These are phyloP conservation scores for Apiospora kogelbergensis DNA, from an alignment of 2,329 filamentous ascomycete species.

Conservation along the genomic window DNA sequence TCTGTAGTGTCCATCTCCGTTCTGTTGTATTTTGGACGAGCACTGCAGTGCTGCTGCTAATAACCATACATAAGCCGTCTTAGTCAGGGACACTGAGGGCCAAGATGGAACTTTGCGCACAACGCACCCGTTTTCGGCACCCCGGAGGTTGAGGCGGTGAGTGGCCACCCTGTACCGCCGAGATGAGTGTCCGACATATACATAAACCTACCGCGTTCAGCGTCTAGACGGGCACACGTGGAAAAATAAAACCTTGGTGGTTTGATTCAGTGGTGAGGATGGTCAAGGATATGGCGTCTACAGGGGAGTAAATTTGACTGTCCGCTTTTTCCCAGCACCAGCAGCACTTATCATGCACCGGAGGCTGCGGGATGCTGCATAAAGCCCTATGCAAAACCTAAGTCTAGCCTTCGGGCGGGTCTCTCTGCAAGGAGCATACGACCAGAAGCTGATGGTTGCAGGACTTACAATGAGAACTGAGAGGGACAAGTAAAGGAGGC, in stretches of 20 bases:
- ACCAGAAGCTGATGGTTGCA: neutral
- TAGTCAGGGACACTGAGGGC: neutral
- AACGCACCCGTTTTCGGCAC: neutral
- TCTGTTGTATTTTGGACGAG: neutral
- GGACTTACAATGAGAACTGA: neutral
- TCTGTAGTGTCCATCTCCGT: neutral
- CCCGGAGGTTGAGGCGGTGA: conserved; percentile 5
- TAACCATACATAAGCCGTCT: neutral
- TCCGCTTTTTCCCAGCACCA: no score
- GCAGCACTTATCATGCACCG: neutral
- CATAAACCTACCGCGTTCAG: no score
- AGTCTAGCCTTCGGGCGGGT: neutral
- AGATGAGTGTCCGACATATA: neutral
- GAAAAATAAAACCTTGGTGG: neutral
- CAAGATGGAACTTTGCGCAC: conserved; percentile 1
- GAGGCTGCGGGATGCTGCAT: neutral
- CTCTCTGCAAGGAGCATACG: neutral
- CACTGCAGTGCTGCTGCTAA: neutral
- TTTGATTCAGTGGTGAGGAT: neutral
- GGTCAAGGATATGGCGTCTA: neutral
- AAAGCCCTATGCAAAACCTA: neutral
- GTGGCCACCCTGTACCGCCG: neutral
- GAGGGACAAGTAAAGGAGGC: neutral
- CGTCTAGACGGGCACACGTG: no score
- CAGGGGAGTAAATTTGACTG: neutral